Percentiles rank a stretch among this genome's conserved stretches.
phyloP scores from a whole-genome alignment of 805 yeast species.

The Hanseniaspora singularis region DNA sequence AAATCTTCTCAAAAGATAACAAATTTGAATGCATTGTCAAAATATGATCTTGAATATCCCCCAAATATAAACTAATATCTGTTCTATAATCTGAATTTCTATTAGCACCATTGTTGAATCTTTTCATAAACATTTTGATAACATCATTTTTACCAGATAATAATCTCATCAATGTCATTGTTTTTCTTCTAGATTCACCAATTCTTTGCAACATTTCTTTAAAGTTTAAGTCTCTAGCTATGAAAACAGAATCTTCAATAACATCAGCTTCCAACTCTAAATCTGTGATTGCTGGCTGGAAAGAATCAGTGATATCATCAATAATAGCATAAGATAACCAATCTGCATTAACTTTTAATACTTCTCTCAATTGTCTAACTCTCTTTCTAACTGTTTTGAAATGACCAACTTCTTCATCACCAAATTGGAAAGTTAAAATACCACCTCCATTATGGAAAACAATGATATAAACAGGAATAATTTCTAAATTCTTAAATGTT shows the following conservation, averaged over 20 bases:
- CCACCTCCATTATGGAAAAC: constrained; percentile 49
- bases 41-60: constrained; percentile 95
- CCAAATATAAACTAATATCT: constrained; percentile 81
- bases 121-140: constrained; percentile 86
- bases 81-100: constrained; percentile 35
- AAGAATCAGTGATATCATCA: constrained; percentile 76
- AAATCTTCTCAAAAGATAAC: constrained; percentile 81
- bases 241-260: constrained; percentile 69
- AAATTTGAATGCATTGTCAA: constrained; percentile 90
- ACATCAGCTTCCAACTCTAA: constrained; percentile 73
- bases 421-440: constrained; percentile 55
- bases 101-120: constrained; percentile 38
- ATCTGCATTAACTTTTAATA: constrained; percentile 65
- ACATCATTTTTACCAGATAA: constrained; percentile 93
- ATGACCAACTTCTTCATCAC: constrained; percentile 43
- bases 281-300: constrained; percentile 67
- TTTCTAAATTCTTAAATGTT: constrained; percentile 79
- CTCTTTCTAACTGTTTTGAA: constrained; percentile 71
- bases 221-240: constrained; percentile 63
- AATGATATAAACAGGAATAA: constrained; percentile 62
- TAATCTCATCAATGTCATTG: constrained; percentile 83
- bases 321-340: constrained; percentile 75
- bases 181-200: constrained; percentile 80
- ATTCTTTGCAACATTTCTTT: constrained; percentile 66
- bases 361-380: constrained; percentile 65